Evolutionary conservation across 2,329 filamentous ascomycete species (phyloP).

Genomic region (Scedosporium dehoogii): DNA sequence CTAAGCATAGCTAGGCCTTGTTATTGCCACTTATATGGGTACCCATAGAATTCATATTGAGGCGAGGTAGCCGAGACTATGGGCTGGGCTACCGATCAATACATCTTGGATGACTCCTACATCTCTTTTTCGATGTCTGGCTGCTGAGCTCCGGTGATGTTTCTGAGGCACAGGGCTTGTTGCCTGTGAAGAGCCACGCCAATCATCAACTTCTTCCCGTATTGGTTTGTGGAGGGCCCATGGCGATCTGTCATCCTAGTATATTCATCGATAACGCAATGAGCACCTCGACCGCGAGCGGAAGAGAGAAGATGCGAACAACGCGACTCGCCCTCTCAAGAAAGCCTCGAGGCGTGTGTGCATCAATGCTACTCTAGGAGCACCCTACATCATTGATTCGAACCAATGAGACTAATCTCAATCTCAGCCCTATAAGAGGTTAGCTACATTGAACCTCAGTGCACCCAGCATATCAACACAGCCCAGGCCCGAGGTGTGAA

Average conservation of each 20-base stretch:
- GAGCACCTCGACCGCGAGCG: not conserved
- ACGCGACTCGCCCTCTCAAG: not conserved
- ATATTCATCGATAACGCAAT: not conserved
- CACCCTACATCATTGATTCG: too few species aligned
- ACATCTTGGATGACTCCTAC: not conserved
- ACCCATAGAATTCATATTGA: not conserved
- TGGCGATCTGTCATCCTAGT: not conserved
- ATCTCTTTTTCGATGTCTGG: not conserved
- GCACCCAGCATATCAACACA: too few species aligned
- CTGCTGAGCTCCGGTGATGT: not conserved
- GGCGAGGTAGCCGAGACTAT: not conserved
- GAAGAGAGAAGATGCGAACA: too few species aligned
- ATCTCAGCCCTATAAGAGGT: too few species aligned
- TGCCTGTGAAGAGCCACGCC: not conserved
- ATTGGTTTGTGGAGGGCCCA: not conserved
- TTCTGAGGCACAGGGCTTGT: not conserved
- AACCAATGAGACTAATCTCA: too few species aligned
- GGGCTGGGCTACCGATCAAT: not conserved
- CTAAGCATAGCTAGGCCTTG: not conserved
- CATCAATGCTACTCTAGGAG: too few species aligned
- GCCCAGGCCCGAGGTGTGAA: too few species aligned
- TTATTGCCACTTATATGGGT: not conserved
- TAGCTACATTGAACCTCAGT: too few species aligned
- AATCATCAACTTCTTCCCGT: not conserved
- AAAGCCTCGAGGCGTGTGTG: too few species aligned